A percentile compares a stretch with the other conserved stretches of the same genome.
Conservation (phyloP, 768 basidiomycete genomes). For the Sistotremastrum suecicum region DNA sequence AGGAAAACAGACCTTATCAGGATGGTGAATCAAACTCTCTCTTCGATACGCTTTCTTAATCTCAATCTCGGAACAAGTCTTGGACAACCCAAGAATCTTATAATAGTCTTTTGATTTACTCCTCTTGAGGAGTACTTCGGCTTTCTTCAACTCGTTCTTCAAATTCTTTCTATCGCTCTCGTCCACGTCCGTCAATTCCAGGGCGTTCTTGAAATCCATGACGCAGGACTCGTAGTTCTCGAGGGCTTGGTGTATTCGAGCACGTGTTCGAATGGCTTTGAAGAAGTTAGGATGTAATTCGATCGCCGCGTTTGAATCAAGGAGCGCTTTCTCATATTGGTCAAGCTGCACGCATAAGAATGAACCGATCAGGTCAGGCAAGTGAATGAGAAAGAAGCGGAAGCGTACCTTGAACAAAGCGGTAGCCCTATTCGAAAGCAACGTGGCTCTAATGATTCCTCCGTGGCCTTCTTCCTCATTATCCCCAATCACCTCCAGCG, state of each 20-base stretch:
- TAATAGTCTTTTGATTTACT: constrained; percentile 89
- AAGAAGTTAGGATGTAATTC: constrained; percentile 48
- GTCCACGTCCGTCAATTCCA: constrained; percentile 56
- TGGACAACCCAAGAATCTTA: constrained; percentile 43
- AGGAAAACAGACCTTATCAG: constrained; percentile 50
- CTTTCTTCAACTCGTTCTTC: constrained; percentile 58
- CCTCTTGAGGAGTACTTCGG: constrained; percentile 67
- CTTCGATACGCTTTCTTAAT: constrained; percentile 88
- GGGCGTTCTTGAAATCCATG: constrained; percentile 66
- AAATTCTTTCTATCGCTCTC: constrained; percentile 50
- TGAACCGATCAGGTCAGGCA: background rate
- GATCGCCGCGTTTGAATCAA: constrained; percentile 58
- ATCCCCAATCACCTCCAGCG: constrained; percentile 61
- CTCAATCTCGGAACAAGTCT: constrained; percentile 52
- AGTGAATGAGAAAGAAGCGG: constrained; percentile 4
- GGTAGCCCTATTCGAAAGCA: constrained; percentile 76
- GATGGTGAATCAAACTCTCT: constrained; percentile 76
- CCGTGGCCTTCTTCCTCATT: constrained; percentile 61
- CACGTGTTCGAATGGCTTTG: constrained; percentile 80
- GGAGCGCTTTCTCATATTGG: constrained; percentile 51
- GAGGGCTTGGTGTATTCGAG: constrained; percentile 59
- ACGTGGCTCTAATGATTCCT: constrained; percentile 65
- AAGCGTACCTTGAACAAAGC: constrained; percentile 53
- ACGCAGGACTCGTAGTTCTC: constrained; percentile 63
- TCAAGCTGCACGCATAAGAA: constrained; percentile 31